These are phyloP conservation scores for Quercus aquifolioides DNA, from an alignment of 306 rosid species.

Conservation along the genomic window DNA sequence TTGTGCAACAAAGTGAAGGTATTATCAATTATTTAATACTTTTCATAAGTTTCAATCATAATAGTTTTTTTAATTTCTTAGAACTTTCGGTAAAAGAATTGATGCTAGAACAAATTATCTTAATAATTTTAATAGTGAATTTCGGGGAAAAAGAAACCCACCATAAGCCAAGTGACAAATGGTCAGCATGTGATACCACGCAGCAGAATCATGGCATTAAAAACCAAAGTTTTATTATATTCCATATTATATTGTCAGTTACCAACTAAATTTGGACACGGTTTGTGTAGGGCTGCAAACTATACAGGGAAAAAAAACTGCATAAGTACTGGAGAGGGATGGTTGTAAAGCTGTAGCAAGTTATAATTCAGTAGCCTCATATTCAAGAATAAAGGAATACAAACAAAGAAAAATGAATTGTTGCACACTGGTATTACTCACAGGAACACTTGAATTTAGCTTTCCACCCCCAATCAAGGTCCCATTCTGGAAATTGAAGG, in stretches of 20 bases:
- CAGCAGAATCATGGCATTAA: too few relatives aligned
- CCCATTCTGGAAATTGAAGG: constrained; percentile 92
- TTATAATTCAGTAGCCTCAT: neutral
- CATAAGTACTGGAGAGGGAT: neutral
- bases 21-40: neutral
- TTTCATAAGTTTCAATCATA: too few relatives aligned
- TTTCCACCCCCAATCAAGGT: constrained; percentile 82
- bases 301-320: neutral
- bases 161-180: too few relatives aligned
- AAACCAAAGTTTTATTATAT: too few relatives aligned
- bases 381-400: constrained; percentile 1
- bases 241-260: neutral
- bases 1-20: neutral
- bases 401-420: neutral
- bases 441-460: constrained; percentile 69
- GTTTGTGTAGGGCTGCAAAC: neutral
- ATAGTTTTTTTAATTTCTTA: too few relatives aligned
- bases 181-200: too few relatives aligned
- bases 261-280: neutral
- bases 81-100: too few relatives aligned
- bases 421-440: constrained; percentile 43
- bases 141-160: too few relatives aligned
- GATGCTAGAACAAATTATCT: too few relatives aligned
- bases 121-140: too few relatives aligned
- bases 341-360: constrained; percentile 2